Base-by-base conservation (phyloP, 805 yeast species). In the Suhomyces xylopsoci region DNA sequence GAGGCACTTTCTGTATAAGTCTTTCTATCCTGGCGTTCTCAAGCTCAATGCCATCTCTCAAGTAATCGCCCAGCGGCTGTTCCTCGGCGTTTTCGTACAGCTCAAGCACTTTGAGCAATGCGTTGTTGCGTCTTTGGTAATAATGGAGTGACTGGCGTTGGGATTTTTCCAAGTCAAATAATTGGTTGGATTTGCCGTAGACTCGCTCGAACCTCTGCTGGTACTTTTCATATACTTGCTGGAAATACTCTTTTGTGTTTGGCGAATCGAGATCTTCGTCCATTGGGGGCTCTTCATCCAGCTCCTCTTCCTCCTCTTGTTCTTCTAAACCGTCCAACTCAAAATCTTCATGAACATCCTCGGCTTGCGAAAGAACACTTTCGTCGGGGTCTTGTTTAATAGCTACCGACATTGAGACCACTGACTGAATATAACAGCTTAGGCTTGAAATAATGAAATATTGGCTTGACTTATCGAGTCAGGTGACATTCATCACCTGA, bases 121-220 rank as follows among this genome's bases (percentile, higher is more conserved):
- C 76, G 47, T 70, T 69, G 53, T 72, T 72, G 41, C 77, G 62
- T 46, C 79, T 55, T 47, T 71, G 64, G 51, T 65, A 71, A 53
- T 62, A 69, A 43, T 63, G 55, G 14, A 74, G 53, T 6, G 77
- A 58, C 46, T 71, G 68, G 25, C 79, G 55, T 55, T 70, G 76
- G 19, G 68, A 59, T 47, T 61, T 59, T 54, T 75, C 78, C n/a
- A 61, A 57, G 32, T 62, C 54, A 53, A 67, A 69, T 25, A 75
- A 58, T 38, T 60, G 52, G 41, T 61, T 62, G 10, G 74, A 66
- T 26, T 52, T 50, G 7, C 60, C 51, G 49, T 60, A 61, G 10
- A 61, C 70, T 20, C 51, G 50, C 32, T 60, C 54, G 58, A 67
- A 71, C 24, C 58, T 55, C 10, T 65, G 66, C 36, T 61, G 67